These are phyloP conservation scores for Acanthamoeba culbertsoni DNA, from an alignment of 208 protist species.

Conservation along the genomic window DNA sequence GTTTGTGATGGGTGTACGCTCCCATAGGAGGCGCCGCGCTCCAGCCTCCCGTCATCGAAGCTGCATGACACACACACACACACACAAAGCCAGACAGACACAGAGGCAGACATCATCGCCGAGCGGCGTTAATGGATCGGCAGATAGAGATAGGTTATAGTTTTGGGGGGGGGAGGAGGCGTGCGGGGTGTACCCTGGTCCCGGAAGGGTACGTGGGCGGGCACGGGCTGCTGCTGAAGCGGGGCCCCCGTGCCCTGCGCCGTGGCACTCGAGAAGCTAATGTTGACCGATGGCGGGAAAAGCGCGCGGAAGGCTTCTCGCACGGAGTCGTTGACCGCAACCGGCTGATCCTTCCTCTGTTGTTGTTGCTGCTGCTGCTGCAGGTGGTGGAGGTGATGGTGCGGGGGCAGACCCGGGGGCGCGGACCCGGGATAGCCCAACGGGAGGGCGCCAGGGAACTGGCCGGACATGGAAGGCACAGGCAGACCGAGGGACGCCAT, in stretches of 20 bases:
- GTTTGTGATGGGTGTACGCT: background rate
- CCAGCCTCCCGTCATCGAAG: background rate
- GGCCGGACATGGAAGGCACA: background rate
- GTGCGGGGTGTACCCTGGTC: background rate
- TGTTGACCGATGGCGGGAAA: background rate
- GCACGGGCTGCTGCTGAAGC: background rate
- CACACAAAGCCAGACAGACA: background rate
- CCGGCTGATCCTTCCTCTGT: background rate
- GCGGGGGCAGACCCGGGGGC: background rate
- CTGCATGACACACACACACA: background rate
- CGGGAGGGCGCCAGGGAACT: background rate
- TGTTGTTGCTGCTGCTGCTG: background rate
- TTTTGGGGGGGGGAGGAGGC: too few species aligned
- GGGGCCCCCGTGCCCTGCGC: background rate
- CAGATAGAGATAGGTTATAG: too few species aligned
- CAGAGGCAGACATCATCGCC: background rate
- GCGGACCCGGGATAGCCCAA: background rate
- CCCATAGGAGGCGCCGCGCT: background rate
- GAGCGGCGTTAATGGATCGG: background rate
- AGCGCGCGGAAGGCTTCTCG: background rate
- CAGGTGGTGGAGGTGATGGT: background rate
- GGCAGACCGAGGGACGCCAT: background rate
- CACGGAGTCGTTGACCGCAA: background rate
- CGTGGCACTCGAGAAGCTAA: background rate
- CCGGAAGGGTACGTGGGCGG: background rate